Conservation (phyloP, 2,329 filamentous ascomycete species). For the Ampelomyces quisqualis region DNA sequence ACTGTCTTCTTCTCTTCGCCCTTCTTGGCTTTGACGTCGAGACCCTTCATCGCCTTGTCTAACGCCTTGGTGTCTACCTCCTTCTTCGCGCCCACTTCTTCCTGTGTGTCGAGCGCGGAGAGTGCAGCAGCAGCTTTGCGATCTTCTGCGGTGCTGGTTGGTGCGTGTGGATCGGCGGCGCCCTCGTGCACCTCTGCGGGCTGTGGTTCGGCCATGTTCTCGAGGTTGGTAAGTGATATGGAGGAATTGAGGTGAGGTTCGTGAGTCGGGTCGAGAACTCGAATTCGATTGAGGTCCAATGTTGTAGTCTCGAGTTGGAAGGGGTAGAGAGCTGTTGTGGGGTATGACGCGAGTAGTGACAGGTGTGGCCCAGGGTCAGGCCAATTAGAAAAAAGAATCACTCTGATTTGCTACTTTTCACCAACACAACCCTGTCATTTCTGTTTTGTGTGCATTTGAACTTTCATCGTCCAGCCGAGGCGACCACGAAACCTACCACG, state of each 20-base stretch:
- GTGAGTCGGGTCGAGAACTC: neutral
- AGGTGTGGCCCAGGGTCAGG: neutral
- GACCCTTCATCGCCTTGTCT: slow-evolving; percentile 68
- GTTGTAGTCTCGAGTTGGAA: neutral
- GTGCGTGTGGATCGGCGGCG: slow-evolving; percentile 51
- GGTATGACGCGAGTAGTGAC: slow-evolving; percentile 1
- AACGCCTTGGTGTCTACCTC: slow-evolving; percentile 70
- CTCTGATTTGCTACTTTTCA: neutral
- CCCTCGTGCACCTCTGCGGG: slow-evolving; percentile 61
- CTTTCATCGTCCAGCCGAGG: neutral
- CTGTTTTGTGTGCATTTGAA: neutral
- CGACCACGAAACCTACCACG: too few species aligned
- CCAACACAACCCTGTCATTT: neutral
- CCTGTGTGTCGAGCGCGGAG: slow-evolving; percentile 63
- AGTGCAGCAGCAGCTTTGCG: slow-evolving; percentile 75
- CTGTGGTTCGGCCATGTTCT: slow-evolving; percentile 62
- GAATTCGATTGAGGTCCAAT: neutral
- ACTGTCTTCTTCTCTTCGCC: slow-evolving; percentile 56
- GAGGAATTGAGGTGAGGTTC: slow-evolving; percentile 1
- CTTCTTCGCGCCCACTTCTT: slow-evolving; percentile 54
- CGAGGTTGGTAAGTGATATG: slow-evolving; percentile 1
- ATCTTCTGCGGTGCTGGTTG: slow-evolving; percentile 66
- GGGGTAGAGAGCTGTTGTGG: neutral
- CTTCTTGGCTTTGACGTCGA: slow-evolving; percentile 50
- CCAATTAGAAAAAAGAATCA: neutral